phyloP scores from a whole-genome alignment of 495 filamentous ascomycete genomes.

The Friedmanniomyces simplex region DNA sequence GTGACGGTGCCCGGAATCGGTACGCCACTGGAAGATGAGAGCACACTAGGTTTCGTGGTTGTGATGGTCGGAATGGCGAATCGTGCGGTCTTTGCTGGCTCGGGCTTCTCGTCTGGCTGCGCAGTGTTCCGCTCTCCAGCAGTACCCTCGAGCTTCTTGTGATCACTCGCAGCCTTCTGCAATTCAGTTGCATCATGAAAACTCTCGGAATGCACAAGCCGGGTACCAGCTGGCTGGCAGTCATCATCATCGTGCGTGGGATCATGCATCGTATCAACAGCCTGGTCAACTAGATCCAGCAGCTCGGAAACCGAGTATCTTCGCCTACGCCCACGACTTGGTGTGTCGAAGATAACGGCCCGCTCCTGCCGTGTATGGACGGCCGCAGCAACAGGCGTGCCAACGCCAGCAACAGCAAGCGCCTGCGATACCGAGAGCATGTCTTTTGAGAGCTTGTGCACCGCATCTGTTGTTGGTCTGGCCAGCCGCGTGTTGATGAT shows the following conservation, averaged over 20 bases:
- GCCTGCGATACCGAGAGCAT: conserved; percentile 6
- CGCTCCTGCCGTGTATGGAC: neutral
- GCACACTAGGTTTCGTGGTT: too few relatives aligned
- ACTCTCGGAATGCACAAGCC: neutral
- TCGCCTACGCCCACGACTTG: too few relatives aligned
- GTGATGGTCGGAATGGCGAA: too few relatives aligned
- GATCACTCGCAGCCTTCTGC: neutral
- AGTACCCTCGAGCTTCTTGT: neutral
- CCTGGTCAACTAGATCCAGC: neutral
- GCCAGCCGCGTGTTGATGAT: conserved; percentile 20
- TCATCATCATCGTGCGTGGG: neutral
- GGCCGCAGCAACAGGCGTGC: neutral
- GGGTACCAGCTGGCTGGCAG: neutral
- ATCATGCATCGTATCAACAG: neutral
- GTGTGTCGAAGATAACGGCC: neutral
- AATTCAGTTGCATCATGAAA: neutral
- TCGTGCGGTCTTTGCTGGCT: neutral
- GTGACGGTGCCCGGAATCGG: too few relatives aligned
- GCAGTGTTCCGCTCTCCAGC: neutral
- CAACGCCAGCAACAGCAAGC: neutral
- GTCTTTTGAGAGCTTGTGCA: conserved; percentile 22
- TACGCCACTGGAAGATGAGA: too few relatives aligned
- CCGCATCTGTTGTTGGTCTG: conserved; percentile 10
- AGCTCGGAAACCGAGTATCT: neutral
- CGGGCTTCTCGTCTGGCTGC: neutral